Evolutionary conservation across 2,329 filamentous ascomycete species (phyloP).

Genomic region (Pseudocercospora musae): DNA sequence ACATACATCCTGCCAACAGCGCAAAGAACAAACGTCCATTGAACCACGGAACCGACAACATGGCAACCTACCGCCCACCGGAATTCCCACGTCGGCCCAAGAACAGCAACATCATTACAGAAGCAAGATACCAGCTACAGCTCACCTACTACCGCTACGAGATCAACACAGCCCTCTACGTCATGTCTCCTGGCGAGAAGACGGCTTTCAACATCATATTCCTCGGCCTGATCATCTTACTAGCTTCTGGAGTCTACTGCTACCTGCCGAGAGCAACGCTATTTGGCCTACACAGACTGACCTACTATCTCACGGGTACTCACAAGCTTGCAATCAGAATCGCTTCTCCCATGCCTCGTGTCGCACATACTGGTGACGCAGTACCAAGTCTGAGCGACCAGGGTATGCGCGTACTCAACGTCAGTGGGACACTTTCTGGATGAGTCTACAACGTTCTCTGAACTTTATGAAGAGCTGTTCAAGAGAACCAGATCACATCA

Average conservation of each 20-base stretch:
- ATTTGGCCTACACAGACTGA: conserved; percentile 15
- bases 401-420: conserved; percentile 9
- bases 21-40: background rate
- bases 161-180: conserved; percentile 29
- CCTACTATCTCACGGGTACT: conserved; percentile 24
- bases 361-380: conserved; percentile 13
- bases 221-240: conserved; percentile 19
- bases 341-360: background rate
- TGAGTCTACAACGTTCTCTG: no score
- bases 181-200: conserved; percentile 31
- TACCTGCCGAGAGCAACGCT: conserved; percentile 20
- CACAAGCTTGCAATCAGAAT: conserved; percentile 6
- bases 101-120: conserved; percentile 18
- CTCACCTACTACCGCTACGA: conserved; percentile 31
- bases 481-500: background rate
- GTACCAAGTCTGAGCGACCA: conserved; percentile 13
- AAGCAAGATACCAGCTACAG: conserved; percentile 23
- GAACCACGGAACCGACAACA: conserved; percentile 3
- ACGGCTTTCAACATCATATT: conserved; percentile 28
- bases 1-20: background rate
- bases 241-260: conserved; percentile 24
- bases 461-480: no score
- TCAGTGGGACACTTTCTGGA: background rate
- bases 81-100: conserved; percentile 25
- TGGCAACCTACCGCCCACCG: conserved; percentile 29